A percentile compares a stretch with the other conserved stretches of the same genome.
Evolutionary conservation across 1,139 yeast genomes (phyloP).

Genomic region (Suhomyces anneliseae): DNA sequence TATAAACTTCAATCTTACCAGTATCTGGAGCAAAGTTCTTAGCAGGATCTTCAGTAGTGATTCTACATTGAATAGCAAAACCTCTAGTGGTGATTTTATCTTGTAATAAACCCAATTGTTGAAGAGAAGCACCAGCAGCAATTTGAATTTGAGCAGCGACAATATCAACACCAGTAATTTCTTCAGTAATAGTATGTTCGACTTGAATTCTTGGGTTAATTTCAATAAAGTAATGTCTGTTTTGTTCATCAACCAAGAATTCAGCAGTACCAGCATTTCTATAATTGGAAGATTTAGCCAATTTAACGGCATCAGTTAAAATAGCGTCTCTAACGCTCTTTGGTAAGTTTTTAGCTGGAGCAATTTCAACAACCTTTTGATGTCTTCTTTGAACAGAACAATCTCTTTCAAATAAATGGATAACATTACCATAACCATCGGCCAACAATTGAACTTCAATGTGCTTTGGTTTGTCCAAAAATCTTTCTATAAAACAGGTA

Average conservation of each 20-base stretch:
- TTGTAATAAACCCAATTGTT: conserved; percentile 88
- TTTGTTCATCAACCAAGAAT: conserved; percentile 88
- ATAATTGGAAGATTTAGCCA: conserved; percentile 86
- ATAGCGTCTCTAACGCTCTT: conserved; percentile 82
- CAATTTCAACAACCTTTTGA: conserved; percentile 98
- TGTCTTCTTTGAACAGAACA: conserved; percentile 99
- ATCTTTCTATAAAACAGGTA: conserved; percentile 95
- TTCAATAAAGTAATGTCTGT: conserved; percentile 96
- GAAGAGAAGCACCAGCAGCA: conserved; percentile 96
- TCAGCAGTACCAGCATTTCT: conserved; percentile 99
- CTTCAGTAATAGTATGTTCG: conserved; percentile 98
- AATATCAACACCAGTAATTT: conserved; percentile 95
- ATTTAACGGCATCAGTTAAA: conserved; percentile 87
- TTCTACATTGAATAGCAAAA: conserved; percentile 98
- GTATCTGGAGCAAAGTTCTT: conserved; percentile 98
- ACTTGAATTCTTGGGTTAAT: conserved; percentile 99
- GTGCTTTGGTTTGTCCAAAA: conserved; percentile 93
- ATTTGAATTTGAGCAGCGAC: conserved; percentile 99
- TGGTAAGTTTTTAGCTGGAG: conserved; percentile 95
- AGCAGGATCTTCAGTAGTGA: conserved; percentile 97
- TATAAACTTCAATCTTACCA: conserved; percentile 95
- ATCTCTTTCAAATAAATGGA: conserved; percentile 95
- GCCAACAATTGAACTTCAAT: conserved; percentile 97
- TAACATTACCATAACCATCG: conserved; percentile 90
- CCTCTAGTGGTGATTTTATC: conserved; percentile 96